Percentiles rank a stretch among this genome's conserved stretches.
These are phyloP conservation scores for Colletotrichum plurivorum DNA, from an alignment of 2,329 filamentous ascomycete genomes.

Conservation along the genomic window DNA sequence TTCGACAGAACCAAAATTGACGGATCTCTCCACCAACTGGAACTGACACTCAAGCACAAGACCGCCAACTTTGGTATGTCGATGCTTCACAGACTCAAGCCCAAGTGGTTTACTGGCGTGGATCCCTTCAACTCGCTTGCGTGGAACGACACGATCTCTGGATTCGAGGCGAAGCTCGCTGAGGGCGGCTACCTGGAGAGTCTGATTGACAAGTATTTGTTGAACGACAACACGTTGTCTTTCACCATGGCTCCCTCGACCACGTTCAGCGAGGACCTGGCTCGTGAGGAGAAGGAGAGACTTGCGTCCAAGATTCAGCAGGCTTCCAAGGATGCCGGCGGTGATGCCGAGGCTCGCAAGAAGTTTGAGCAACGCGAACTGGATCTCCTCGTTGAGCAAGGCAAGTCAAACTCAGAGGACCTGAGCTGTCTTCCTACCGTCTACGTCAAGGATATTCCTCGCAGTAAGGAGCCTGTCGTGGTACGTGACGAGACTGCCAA, in stretches of 20 bases:
- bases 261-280: conserved; percentile 80
- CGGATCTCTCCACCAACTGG: conserved; percentile 92
- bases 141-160: conserved; percentile 89
- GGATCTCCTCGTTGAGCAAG: conserved; percentile 84
- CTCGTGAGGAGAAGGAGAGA: conserved; percentile 81
- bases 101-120: conserved; percentile 95
- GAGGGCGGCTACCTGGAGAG: conserved; percentile 86
- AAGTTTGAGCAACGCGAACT: conserved; percentile 84
- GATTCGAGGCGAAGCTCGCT: conserved; percentile 83
- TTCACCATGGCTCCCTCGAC: conserved; percentile 95
- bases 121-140: conserved; percentile 92
- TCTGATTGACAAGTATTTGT: conserved; percentile 88
- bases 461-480: conserved; percentile 74
- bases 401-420: conserved; percentile 86
- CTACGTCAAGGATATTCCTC: conserved; percentile 89
- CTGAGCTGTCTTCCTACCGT: conserved; percentile 90
- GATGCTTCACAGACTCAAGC: conserved; percentile 88
- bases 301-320: conserved; percentile 82
- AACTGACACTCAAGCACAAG: conserved; percentile 95
- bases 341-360: conserved; percentile 78
- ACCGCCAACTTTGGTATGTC: conserved; percentile 95
- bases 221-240: conserved; percentile 88
- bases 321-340: conserved; percentile 77
- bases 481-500: conserved; percentile 76
- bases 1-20: conserved; percentile 94